phyloP scores from a whole-genome alignment of 2,329 filamentous ascomycete genomes.

The Colletotrichum sp. region DNA sequence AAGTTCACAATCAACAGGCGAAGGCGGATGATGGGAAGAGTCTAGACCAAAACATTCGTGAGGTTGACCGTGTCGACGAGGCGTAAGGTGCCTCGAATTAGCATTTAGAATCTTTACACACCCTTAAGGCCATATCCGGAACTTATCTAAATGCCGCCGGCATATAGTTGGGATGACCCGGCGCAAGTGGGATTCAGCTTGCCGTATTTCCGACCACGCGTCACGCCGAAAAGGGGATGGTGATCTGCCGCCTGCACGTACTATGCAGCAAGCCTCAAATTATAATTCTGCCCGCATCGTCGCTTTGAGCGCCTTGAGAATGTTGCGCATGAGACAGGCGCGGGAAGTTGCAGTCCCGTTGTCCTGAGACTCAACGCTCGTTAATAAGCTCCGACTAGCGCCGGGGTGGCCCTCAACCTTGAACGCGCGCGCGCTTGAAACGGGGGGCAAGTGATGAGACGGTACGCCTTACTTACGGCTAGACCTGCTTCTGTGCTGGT shows the following conservation, averaged over 20 bases:
- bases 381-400: not conserved
- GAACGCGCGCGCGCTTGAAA: not conserved
- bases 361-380: not conserved
- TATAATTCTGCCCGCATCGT: not conserved
- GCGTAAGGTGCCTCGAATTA: not conserved
- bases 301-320: not conserved
- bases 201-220: not conserved
- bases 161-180: not conserved
- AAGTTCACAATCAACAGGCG: not conserved
- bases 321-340: not conserved
- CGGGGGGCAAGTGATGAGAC: not conserved
- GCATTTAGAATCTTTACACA: not conserved
- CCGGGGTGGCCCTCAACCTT: not conserved
- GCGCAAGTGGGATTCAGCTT: not conserved
- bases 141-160: not conserved
- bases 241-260: not conserved
- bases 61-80: not conserved
- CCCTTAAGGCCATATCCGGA: not conserved
- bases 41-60: constrained; percentile 1
- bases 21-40: constrained; percentile 2
- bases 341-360: not conserved
- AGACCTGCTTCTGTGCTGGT: not conserved
- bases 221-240: not conserved
- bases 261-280: not conserved
- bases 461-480: not conserved